phyloP scores from a whole-genome alignment of 2,329 filamentous ascomycete genomes.

The Talaromyces piceae region DNA sequence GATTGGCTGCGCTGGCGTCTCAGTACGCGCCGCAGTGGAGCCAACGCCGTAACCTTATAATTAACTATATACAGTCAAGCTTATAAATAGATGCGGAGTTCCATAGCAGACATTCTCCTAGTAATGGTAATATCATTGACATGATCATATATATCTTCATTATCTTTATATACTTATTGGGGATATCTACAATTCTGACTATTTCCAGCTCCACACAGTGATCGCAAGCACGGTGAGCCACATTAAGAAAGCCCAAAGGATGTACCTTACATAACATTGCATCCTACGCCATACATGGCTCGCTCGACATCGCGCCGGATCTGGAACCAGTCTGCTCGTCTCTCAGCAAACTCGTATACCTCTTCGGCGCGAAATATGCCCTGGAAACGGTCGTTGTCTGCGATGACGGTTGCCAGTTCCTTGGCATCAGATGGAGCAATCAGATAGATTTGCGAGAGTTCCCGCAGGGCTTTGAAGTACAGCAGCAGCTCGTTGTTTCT shows the following conservation, averaged over 20 bases:
- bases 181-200: too few relatives aligned
- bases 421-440: constrained; percentile 82
- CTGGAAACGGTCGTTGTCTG: constrained; percentile 79
- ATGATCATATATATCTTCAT: too few relatives aligned
- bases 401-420: constrained; percentile 91
- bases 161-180: too few relatives aligned
- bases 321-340: constrained; percentile 89
- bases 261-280: constrained; percentile 61
- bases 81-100: background rate
- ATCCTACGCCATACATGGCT: constrained; percentile 95
- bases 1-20: background rate
- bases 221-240: background rate
- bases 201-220: too few relatives aligned
- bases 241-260: constrained; percentile 9
- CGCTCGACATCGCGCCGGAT: constrained; percentile 84
- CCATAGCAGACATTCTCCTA: too few relatives aligned
- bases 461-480: constrained; percentile 86
- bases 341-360: constrained; percentile 93
- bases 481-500: constrained; percentile 75
- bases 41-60: too few relatives aligned
- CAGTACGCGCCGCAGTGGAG: constrained; percentile 1
- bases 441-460: constrained; percentile 91
- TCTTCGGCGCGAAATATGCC: constrained; percentile 93
- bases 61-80: background rate
- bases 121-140: too few relatives aligned